These are phyloP conservation scores for Helichrysum umbraculigerum DNA, from an alignment of 129 eudicot genomes.

Conservation along the genomic window DNA sequence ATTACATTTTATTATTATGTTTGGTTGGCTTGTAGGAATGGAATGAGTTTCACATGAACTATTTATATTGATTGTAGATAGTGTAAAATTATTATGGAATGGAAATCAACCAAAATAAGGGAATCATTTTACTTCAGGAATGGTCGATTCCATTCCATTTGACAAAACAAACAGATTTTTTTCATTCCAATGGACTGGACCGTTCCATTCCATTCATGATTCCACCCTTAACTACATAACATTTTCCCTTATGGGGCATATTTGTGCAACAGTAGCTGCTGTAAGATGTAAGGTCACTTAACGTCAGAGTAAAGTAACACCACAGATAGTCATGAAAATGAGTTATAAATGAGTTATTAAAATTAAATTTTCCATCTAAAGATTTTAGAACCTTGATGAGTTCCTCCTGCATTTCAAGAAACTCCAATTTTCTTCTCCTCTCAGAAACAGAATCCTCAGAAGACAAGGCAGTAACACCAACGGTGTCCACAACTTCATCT, in stretches of 20 bases:
- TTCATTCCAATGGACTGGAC: background rate
- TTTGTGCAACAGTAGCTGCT: background rate
- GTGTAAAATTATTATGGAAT: background rate
- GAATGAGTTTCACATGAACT: background rate
- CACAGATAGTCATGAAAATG: background rate
- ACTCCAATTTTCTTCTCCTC: conserved; percentile 90
- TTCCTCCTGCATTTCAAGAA: conserved; percentile 96
- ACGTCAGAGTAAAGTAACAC: background rate
- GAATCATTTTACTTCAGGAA: background rate
- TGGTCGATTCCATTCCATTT: background rate
- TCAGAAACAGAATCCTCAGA: conserved; percentile 96
- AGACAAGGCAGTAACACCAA: conserved; percentile 75
- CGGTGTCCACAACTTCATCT: conserved; percentile 97
- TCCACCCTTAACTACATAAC: background rate
- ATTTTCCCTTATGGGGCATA: background rate
- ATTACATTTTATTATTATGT: background rate
- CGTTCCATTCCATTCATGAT: background rate
- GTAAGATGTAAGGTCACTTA: background rate
- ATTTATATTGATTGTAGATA: background rate
- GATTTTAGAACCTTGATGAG: conserved; percentile 74
- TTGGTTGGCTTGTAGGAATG: background rate
- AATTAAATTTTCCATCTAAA: background rate
- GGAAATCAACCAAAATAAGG: background rate
- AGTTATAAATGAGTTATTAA: too few species aligned
- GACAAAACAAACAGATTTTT: background rate